Base-by-base conservation (phyloP, 202 grass and related monocot genomes). In the Cymbopogon flexuosus region DNA sequence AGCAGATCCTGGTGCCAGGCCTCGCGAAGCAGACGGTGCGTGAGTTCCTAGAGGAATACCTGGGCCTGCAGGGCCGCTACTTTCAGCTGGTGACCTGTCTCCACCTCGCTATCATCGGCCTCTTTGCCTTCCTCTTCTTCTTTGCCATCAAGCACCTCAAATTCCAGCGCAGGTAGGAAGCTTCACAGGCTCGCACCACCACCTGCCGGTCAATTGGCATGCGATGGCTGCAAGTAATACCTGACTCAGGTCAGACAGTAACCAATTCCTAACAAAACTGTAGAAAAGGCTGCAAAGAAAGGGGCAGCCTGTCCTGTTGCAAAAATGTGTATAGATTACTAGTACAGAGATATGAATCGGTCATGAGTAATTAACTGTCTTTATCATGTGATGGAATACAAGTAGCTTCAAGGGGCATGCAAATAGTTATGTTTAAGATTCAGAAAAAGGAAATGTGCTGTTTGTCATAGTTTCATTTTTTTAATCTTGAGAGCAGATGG, bases 91-190 rank as follows among this genome's bases (percentile, higher is more conserved):
- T 94, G 27, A 87, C 89, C 52, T 58, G 68, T 39, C 88, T 98
- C 65, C 95, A 98, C 72, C 14, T 91, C 36, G 82, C 67, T 65
- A 68, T 81, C 35, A 93, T 91, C 46, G 62, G 88, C 8, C 80
- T 98, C 57, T 93, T 98, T 57, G 72, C 86, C 46, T 89, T 89
- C 34, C 57, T 98, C 78, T 94, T 94, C 68, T 76, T 82, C 78
- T 41, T 98, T 73, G 72, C 84, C 86, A 90, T 94, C 72, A 98
- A 91, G 82, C 33, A 94, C 84, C 88, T 94, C 27, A 98, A 89
- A 66, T 98, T 98, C 84, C 92, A 89, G 81, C 84, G 67, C 76
- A 89, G 90, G 59, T 97, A 45, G 77, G 3, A 19, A 54, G 49
- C 49, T 6, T 54, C 21, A 22, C 56, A 54, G 49, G 49, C 1